Base-by-base conservation (phyloP, 164 flowering plant genomes). In the Umbilicus rupestris region DNA sequence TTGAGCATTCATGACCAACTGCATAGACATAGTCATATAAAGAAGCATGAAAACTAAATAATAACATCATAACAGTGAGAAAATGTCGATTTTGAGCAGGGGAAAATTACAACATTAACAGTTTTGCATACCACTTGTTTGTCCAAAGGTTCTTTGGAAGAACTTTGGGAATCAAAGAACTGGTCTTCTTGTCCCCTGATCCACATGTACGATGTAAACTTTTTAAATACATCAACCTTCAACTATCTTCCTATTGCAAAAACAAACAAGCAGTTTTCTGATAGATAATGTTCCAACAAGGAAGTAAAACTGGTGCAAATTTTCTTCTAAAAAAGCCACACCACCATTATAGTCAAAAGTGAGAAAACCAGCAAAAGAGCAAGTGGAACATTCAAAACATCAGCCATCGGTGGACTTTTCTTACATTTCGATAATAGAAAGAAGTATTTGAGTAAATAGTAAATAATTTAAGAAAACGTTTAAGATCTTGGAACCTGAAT, bases 401-500 rank as follows among this genome's bases (percentile, higher is more conserved):
- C 33, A 55, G 10, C 5, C 44, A 41, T 55, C 33, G 15, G 7
- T 55, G 14, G 31, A 26, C 31, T 26, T 55, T 6, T 16, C 33
- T 7, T 26, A 2, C 60, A 12, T 28, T 16, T 26, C n/a, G n/a
- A n/a, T n/a, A n/a, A n/a, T n/a, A n/a, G 17, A 55, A 28, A 55
- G 5, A 50, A 55, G 22, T 28, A 26, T 26, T 28, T 26, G n/a
- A n/a, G n/a, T n/a, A 11, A 28, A 30, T 26, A 11, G 3, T 22
- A 50, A 50, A 50, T 22, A 24, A 22, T 22, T 2, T 50, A 3
- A 50, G 15, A 29, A 26, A 55, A 28, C n/a, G 28, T 55, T 9
- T 49, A 19, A n/a, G 26, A n/a, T 49, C 11, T 26, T 55, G 33
- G 60, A 63, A 87, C 93, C 91, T 86, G 82, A 68, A 75, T 47